phyloP scores from a whole-genome alignment of 768 basidiomycete species.

The Calocera viscosa region DNA sequence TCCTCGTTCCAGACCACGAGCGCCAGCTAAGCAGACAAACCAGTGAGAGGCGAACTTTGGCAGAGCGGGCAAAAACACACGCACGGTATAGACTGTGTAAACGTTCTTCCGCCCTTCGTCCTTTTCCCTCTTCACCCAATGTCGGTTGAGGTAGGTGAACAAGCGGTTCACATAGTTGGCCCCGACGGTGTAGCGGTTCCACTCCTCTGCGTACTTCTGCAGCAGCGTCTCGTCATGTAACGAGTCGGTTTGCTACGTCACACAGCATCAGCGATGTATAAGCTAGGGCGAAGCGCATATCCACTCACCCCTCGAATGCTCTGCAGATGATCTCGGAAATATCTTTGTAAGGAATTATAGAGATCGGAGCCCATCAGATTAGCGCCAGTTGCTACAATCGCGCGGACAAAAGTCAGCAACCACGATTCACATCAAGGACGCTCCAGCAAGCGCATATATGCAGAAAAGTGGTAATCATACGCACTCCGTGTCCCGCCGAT shows the following conservation, averaged over 20 bases:
- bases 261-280: background rate
- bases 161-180: slow-evolving; percentile 95
- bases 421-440: slow-evolving; percentile 17
- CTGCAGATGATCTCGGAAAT: slow-evolving; percentile 75
- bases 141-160: slow-evolving; percentile 95
- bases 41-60: slow-evolving; percentile 28
- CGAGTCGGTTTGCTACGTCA: slow-evolving; percentile 52
- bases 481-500: slow-evolving; percentile 17
- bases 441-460: slow-evolving; percentile 16
- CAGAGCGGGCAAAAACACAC: slow-evolving; percentile 31
- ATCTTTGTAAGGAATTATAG: slow-evolving; percentile 86
- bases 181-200: slow-evolving; percentile 94
- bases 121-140: slow-evolving; percentile 97
- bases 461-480: background rate
- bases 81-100: slow-evolving; percentile 89
- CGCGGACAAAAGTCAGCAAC: slow-evolving; percentile 9
- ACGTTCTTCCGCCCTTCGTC: slow-evolving; percentile 93
- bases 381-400: slow-evolving; percentile 52
- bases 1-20: slow-evolving; percentile 92
- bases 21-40: slow-evolving; percentile 46
- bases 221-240: slow-evolving; percentile 79
- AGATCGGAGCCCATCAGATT: slow-evolving; percentile 96
- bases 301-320: slow-evolving; percentile 45
- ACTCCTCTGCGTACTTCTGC: slow-evolving; percentile 81
- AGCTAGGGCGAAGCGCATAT: background rate